Evolutionary conservation across 2,329 filamentous ascomycete genomes (phyloP), one percentile per base, ranked within the genome.

Genomic region (Corinectria fuckeliana): DNA sequence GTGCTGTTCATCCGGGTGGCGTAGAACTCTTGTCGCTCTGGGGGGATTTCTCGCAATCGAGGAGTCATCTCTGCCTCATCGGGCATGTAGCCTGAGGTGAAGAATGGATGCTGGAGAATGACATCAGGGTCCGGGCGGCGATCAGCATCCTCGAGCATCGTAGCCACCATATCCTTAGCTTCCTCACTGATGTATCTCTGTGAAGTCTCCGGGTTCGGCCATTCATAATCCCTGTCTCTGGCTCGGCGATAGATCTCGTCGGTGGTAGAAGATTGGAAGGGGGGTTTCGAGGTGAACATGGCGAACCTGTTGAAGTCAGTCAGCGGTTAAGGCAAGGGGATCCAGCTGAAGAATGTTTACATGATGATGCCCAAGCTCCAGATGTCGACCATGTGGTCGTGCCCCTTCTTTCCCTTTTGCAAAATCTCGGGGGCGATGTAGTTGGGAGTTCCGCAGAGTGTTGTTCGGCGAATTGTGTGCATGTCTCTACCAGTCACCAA

Each of bases 311-410:
- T 9, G 26, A 14, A 10, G 32, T 28, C 23, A 26, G 65, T 69
- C 60, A 66, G 58, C 42, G 38, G 21, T 21, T 11, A 50, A 7
- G 23, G 25, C 14, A 6, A 6, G n/a, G n/a, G 14, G 3, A 34
- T 28, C 7, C n/a, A 8, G 34, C 13, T 14, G 3, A 4, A n/a
- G 3, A 11, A 21, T 25, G 70, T 88, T 80, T 80, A 93, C 88
- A 96, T 93, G 74, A 99, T 99, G 67, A 99, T 95, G 18, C 96
- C 95, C 72, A 99, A 83, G 42, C 94, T 97, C 96, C 96, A 99
- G 56, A 99, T 91, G 74, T 99, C 95, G 3, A 99, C 95, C 81
- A 96, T 97, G 74, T 98, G 93, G 67, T 97, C 95, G 74, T 99
- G 95, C 0, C 95, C 95, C 70, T 94, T 92, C 72, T 92, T 95